Base-by-base conservation (phyloP, 306 rosid genomes). In the Vicia villosa region DNA sequence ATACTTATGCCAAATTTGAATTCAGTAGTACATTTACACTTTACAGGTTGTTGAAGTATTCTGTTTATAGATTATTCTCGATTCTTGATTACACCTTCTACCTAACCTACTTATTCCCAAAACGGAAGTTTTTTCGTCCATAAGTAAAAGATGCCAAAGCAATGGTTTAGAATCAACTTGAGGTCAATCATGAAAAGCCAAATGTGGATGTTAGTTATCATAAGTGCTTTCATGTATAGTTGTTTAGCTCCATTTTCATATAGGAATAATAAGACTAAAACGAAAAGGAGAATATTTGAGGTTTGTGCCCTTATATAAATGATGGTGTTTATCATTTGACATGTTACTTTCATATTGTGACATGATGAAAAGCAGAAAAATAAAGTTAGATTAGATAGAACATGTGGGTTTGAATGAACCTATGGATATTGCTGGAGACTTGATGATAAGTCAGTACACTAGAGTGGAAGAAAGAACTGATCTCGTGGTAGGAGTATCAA, bases 141-240 rank as follows among this genome's bases (percentile, higher is more conserved):
- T 34, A 34, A 0, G 8, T 34, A 34, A 34, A 34, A 34, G 73
- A 58, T 77, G 49, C 69, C 58, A 78, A 71, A 72, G 74, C 65
- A 78, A 49, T 37, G 77, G 78, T 55, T 66, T 17, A 59, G 41
- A 72, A 59, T 78, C 41, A 66, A 54, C 36, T 3, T 21, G 41
- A 4, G n/a, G 43, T 42, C 64, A 45, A 64, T 56, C 3, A 45
- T 70, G 61, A 16, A 42, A 52, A 51, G 30, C 20, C 24, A 56
- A 63, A n/a, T 20, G 60, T 14, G 30, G 63, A 0, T 70, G 51
- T 36, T 26, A 26, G 14, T 3, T 19, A 19, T 5, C 28, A 17
- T 17, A 21, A 50, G 11, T 50, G 22, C 26, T 50, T 50, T 6
- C 24, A 11, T 8, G 7, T 34, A 34, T 34, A 34, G 2, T 34